Percentiles rank a stretch among this genome's conserved stretches.
phyloP scores from a whole-genome alignment of 2,329 filamentous ascomycete genomes.

The Calonectria honghensis region DNA sequence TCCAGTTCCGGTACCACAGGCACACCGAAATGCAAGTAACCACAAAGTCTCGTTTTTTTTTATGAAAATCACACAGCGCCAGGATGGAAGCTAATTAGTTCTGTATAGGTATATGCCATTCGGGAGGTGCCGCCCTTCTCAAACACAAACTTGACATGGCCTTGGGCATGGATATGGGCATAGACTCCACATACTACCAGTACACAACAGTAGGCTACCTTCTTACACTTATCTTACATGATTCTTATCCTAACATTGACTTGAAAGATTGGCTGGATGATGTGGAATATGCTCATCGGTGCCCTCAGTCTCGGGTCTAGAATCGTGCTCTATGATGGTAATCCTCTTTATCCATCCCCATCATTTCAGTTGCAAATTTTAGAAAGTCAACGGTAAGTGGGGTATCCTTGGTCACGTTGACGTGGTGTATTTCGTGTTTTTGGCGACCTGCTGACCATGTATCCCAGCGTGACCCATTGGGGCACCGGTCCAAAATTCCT shows the following conservation, averaged over 20 bases:
- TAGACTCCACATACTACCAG: constrained; percentile 1
- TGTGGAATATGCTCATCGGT: constrained; percentile 5
- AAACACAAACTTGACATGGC: constrained; percentile 1
- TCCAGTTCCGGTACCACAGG: constrained; percentile 2
- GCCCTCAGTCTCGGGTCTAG: background rate
- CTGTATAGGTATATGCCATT: background rate
- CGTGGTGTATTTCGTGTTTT: no score
- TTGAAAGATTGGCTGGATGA: constrained; percentile 5
- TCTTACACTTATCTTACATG: accelerated
- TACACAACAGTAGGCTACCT: background rate
- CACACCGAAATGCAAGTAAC: background rate
- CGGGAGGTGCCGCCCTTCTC: background rate
- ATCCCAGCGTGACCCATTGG: background rate
- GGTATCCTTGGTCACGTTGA: background rate
- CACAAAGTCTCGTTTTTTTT: background rate
- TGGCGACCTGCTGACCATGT: background rate
- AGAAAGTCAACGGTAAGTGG: background rate
- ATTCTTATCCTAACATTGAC: background rate
- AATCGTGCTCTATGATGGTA: background rate
- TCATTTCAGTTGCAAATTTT: background rate
- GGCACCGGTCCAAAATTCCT: background rate
- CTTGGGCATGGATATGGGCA: background rate
- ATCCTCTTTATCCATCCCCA: background rate
- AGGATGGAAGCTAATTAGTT: background rate
- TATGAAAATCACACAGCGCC: background rate